Evolutionary conservation across 2,329 filamentous ascomycete species (phyloP), one percentile per base, ranked within the genome.

Genomic region (Colletotrichum neosansevieriae): DNA sequence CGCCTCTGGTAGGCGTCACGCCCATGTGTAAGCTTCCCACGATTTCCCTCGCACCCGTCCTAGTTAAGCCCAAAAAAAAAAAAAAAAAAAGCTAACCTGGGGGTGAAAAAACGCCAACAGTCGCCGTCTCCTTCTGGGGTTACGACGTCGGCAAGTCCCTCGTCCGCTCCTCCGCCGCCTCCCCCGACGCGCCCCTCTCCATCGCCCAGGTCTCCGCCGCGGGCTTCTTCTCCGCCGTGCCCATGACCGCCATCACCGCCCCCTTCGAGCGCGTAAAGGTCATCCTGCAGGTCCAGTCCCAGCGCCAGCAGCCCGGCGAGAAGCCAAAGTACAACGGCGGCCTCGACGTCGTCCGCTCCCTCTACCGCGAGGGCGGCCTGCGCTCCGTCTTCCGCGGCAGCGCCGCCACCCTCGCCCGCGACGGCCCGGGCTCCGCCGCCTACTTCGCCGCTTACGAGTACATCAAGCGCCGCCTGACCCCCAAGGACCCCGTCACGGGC

Each of bases 181-280:
- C 91, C 67, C 85, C 84, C 21, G 89, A 91, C 60, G 84, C 90
- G 72, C 84, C 88, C 59, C 93, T 93, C 82, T 89, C 90, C 67
- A 94, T 98, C 76, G 92, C 85, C 49, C 96, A 99, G 80, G 90
- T 97, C 81, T 96, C 93, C 38, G 88, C 93, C 40, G 96, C 96
- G 13, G 96, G 96, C 72, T 98, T 98, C 89, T 97, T 99, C 88
- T 97, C 93, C 77, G 96, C 96, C 70, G 92, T 99, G 69, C 96
- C 96, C 76, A 97, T 97, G 94, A 99, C 96, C 4, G 82, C 93
- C 80, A 98, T 99, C 83, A 98, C 96, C n/a, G 96, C 96, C 4
- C 96, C 96, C 70, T 98, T 99, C 79, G 96, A 99, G 86, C 95
- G 96, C 76, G 94, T 99, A 74, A 99, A 99, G 83, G 95, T 99